Evolutionary conservation across 805 yeast genomes (phyloP).

Genomic region (Lipomyces kockii): DNA sequence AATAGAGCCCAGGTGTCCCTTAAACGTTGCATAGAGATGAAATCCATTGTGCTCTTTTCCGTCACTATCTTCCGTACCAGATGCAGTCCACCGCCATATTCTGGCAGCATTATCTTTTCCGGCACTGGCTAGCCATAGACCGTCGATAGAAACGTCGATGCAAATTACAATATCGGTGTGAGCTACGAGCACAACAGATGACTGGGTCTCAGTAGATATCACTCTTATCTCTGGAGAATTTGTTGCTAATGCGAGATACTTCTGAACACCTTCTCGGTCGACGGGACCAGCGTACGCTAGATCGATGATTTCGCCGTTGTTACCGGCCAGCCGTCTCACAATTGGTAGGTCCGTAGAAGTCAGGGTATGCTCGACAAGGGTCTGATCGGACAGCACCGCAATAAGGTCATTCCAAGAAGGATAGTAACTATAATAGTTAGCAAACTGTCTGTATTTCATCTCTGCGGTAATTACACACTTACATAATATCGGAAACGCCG

Average conservation of each 20-base stretch:
- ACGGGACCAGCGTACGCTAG: constrained; percentile 75
- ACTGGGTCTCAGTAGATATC: constrained; percentile 59
- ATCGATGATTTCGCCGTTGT: constrained; percentile 95
- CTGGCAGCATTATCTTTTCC: constrained; percentile 87
- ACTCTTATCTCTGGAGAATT: constrained; percentile 88
- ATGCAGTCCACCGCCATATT: constrained; percentile 65
- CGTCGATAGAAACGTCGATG: constrained; percentile 77
- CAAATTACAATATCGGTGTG: constrained; percentile 85
- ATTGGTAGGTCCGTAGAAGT: constrained; percentile 46
- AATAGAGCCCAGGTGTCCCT: constrained; percentile 87
- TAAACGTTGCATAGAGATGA: constrained; percentile 61
- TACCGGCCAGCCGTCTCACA: constrained; percentile 74
- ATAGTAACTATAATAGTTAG: constrained; percentile 36
- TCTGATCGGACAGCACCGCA: constrained; percentile 81
- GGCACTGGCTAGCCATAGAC: constrained; percentile 88
- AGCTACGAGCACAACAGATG: constrained; percentile 70
- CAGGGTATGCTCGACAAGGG: constrained; percentile 59
- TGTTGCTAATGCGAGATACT: constrained; percentile 79
- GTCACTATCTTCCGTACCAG: constrained; percentile 46
- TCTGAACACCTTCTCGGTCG: constrained; percentile 33
- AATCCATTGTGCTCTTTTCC: constrained; percentile 48
- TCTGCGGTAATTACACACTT: neutral
- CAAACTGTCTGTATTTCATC: neutral
- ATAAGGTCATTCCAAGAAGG: constrained; percentile 45
- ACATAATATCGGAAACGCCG: constrained; percentile 62